Percentiles rank a stretch among this genome's conserved stretches.
phyloP scores from a whole-genome alignment of 179 eudicot genomes.

The Spergularia azorica region DNA sequence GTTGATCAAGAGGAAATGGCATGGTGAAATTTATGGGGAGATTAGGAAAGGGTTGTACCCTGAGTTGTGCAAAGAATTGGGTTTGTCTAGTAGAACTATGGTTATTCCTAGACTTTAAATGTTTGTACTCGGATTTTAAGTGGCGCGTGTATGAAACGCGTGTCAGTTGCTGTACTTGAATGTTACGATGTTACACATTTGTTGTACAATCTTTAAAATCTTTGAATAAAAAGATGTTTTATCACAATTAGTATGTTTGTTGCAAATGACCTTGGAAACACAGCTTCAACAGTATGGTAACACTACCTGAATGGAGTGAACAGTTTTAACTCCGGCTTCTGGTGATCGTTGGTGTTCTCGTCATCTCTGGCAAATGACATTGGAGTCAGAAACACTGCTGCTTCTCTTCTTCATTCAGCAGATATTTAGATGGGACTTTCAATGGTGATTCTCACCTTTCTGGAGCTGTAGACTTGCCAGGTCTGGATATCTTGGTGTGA shows the following conservation, averaged over 20 bases:
- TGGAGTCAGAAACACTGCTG: neutral
- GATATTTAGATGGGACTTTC: neutral
- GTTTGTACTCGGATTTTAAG: neutral
- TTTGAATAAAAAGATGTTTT: no score
- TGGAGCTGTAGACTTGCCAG: neutral
- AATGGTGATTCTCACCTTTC: neutral
- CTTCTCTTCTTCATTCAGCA: neutral
- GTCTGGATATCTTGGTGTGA: neutral
- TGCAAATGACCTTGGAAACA: no score
- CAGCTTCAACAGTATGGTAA: no score
- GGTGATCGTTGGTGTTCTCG: neutral
- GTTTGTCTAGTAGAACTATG: constrained; percentile 29
- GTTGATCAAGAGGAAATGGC: constrained; percentile 48
- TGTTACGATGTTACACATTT: no score
- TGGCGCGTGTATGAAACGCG: no score
- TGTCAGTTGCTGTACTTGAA: no score
- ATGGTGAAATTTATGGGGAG: constrained; percentile 61
- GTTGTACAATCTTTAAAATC: no score
- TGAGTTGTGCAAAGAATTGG: constrained; percentile 45
- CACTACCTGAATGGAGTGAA: no score
- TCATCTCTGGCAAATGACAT: neutral
- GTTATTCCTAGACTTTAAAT: constrained; percentile 51
- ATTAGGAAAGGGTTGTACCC: constrained; percentile 70
- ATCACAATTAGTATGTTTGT: no score
- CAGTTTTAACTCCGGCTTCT: no score